These are phyloP conservation scores for Backusella luteola DNA, from an alignment of 192 early-diverging fungal genomes.

Conservation along the genomic window DNA sequence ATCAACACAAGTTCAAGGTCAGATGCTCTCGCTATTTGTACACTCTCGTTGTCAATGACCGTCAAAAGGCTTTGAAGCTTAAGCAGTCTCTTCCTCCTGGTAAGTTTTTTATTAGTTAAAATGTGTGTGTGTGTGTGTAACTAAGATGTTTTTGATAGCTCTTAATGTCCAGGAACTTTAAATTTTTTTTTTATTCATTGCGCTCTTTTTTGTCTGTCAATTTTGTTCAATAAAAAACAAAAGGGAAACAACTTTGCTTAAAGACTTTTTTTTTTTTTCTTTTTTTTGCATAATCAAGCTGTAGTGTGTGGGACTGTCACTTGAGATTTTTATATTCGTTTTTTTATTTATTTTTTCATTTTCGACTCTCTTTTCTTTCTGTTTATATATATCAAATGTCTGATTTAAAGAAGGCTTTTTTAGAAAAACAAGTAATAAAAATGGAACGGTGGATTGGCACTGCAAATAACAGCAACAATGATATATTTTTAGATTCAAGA, in stretches of 20 bases:
- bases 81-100: constrained; percentile 93
- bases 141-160: background rate
- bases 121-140: background rate
- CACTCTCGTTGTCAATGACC: constrained; percentile 94
- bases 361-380: background rate
- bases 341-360: background rate
- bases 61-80: constrained; percentile 94
- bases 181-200: background rate
- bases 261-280: background rate
- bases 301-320: background rate
- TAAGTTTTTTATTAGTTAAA: constrained; percentile 35
- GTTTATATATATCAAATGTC: background rate
- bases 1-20: constrained; percentile 97
- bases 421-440: constrained; percentile 12
- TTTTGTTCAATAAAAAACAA: background rate
- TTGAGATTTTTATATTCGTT: background rate
- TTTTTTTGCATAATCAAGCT: background rate
- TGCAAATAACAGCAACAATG: background rate
- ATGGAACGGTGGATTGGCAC: too few species aligned
- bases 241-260: constrained; percentile 1
- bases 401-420: constrained; percentile 6
- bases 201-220: too few species aligned
- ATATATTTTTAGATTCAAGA: constrained; percentile 2
- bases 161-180: constrained; percentile 10
- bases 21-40: constrained; percentile 98